Conservation (phyloP, 805 yeast species). For the Starmerella khaoyaiensis region DNA sequence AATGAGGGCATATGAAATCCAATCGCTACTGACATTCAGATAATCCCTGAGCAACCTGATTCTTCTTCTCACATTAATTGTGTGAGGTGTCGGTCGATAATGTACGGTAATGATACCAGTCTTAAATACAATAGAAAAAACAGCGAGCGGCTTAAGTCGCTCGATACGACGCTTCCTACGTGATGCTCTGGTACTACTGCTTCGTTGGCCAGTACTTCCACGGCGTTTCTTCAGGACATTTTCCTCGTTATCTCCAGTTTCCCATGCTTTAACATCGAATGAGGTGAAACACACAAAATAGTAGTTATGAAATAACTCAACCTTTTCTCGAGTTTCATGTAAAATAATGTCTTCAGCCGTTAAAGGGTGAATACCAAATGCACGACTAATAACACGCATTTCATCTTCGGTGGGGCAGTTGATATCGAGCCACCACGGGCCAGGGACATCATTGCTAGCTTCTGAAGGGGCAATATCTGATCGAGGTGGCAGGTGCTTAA, state of each 20-base stretch:
- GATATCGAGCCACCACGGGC: constrained; percentile 82
- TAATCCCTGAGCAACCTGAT: constrained; percentile 80
- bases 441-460: neutral
- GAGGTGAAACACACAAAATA: constrained; percentile 84
- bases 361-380: constrained; percentile 90
- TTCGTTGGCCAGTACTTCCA: constrained; percentile 12
- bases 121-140: constrained; percentile 82
- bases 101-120: constrained; percentile 90
- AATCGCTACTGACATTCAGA: constrained; percentile 79
- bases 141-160: constrained; percentile 76
- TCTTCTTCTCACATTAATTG: constrained; percentile 87
- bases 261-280: constrained; percentile 41
- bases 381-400: constrained; percentile 78
- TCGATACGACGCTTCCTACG: constrained; percentile 24
- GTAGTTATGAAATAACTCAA: constrained; percentile 79
- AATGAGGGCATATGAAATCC: constrained; percentile 93
- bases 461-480: constrained; percentile 2
- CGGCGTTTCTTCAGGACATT: constrained; percentile 6
- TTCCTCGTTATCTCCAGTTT: neutral
- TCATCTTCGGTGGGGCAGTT: constrained; percentile 92
- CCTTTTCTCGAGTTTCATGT: constrained; percentile 92
- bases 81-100: constrained; percentile 89
- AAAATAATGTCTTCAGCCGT: constrained; percentile 90
- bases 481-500: neutral
- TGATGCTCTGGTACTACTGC: constrained; percentile 14